Base-by-base conservation (phyloP, 2,329 filamentous ascomycete species). In the Colletotrichum shisoi region DNA sequence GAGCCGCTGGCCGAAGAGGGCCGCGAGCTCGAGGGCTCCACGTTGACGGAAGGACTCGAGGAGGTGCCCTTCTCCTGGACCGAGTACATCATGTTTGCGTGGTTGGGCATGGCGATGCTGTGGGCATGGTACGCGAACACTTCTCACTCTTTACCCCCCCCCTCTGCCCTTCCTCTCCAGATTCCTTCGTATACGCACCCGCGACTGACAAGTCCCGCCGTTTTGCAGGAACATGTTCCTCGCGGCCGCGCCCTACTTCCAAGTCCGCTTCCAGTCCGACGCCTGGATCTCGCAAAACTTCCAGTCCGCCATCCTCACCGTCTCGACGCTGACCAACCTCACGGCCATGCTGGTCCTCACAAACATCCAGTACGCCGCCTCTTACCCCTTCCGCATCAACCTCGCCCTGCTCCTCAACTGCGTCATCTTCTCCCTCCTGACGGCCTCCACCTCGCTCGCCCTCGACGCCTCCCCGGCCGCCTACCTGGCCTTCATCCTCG, bases 161-260 rank as follows among this genome's bases (percentile, higher is more conserved):
- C n/a, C 19, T 9, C 42, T 19, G 37, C 37, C 7, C 31, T 2
- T 19, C 11, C 4, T 19, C 6, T 39, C 11, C 4, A 4, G 17
- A n/a, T n/a, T 9, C 31, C 8, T 34, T 34, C 31, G 31, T 34
- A 34, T 34, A 34, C 27, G 8, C 13, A 21, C 51, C 24, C 21
- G 44, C 42, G 31, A 54, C 56, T 70, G 48, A 62, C 49, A 62
- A 17, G 11, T n/a, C 13, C 31, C 8, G 31, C 8, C 4, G 4
- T 12, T 39, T 15, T 4, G 7, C 71, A 94, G 93, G 93, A 98
- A 98, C 82, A 97, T 97, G 94, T 97, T 98, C 78, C 87, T 98
- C 72, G 94, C 95, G 52, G 93, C 94, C 9, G 92, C 93, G 1
- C 93, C 94, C 4, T 98, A 98, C 82, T 97, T 98, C 80, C 89